phyloP scores from a whole-genome alignment of 192 early-diverging fungal genomes.

The Umbelopsis sp. region DNA sequence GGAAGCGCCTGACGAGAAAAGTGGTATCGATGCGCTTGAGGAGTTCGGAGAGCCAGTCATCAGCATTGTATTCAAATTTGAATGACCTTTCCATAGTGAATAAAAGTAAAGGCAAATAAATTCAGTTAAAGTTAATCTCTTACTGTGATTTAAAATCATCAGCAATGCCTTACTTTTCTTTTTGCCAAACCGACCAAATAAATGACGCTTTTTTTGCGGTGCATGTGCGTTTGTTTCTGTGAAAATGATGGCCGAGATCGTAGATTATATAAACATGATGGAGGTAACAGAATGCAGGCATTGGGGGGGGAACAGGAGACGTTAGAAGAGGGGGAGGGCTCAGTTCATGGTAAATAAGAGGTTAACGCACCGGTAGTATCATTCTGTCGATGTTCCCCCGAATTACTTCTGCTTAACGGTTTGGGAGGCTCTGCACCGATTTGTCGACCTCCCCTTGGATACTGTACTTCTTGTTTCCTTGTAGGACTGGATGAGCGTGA shows the following conservation, averaged over 20 bases:
- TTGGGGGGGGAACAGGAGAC: not conserved
- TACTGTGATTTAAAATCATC: not conserved
- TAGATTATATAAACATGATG: not conserved
- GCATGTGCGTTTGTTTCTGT: not conserved
- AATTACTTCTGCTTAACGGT: conserved; percentile 3
- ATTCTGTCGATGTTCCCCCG: not conserved
- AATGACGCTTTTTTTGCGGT: conserved; percentile 22
- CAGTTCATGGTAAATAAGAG: not conserved
- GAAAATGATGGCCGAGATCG: not conserved
- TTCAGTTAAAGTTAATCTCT: not conserved
- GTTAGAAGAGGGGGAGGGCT: not conserved
- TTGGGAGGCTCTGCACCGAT: conserved; percentile 5
- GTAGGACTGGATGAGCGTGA: conserved; percentile 13
- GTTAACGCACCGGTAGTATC: not conserved
- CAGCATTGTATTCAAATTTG: conserved; percentile 10
- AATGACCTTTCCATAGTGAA: conserved; percentile 16
- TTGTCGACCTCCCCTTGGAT: conserved; percentile 13
- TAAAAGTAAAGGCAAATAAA: not conserved
- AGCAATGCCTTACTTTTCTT: conserved; percentile 30
- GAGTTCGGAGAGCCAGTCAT: not conserved
- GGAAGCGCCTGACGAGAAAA: not conserved
- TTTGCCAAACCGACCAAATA: conserved; percentile 28
- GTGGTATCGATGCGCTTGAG: not conserved
- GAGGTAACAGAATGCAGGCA: not conserved
- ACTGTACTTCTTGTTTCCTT: conserved; percentile 6